These are phyloP conservation scores for Colletotrichum spinosum DNA, from an alignment of 2,329 filamentous ascomycete species.

Conservation along the genomic window DNA sequence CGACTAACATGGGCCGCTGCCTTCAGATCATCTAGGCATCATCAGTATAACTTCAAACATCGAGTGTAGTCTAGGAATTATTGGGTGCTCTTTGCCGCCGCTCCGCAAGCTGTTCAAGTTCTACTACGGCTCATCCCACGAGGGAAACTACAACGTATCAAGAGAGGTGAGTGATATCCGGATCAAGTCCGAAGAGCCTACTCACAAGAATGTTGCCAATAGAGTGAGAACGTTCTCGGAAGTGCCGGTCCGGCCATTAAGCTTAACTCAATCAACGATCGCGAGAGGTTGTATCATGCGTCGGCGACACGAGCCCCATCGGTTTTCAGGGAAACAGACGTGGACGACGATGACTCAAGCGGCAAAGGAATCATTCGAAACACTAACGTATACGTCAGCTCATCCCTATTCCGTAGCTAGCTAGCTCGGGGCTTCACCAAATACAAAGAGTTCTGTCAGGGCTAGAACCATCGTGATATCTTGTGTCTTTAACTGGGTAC, in stretches of 20 bases:
- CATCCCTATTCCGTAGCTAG: constrained; percentile 1
- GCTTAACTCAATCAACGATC: constrained; percentile 19
- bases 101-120: constrained; percentile 21
- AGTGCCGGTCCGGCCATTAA: constrained; percentile 28
- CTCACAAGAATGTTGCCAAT: not conserved
- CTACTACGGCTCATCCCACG: constrained; percentile 17
- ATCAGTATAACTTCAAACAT: constrained; percentile 19
- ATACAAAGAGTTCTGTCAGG: too few relatives aligned
- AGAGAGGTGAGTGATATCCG: constrained; percentile 2
- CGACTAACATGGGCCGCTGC: not conserved
- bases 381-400: constrained; percentile 11
- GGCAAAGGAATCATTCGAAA: constrained; percentile 20
- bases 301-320: constrained; percentile 4
- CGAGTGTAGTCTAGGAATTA: constrained; percentile 19
- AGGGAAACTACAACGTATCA: constrained; percentile 6
- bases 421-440: too few relatives aligned
- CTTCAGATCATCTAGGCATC: constrained; percentile 19
- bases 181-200: not conserved
- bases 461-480: too few relatives aligned
- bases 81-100: constrained; percentile 15
- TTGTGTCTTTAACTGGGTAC: too few relatives aligned
- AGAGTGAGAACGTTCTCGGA: constrained; percentile 19
- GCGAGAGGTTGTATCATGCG: constrained; percentile 10
- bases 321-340: not conserved
- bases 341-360: constrained; percentile 29